These are phyloP conservation scores for Candida anutae DNA, from an alignment of 1,139 yeast species.

Conservation along the genomic window DNA sequence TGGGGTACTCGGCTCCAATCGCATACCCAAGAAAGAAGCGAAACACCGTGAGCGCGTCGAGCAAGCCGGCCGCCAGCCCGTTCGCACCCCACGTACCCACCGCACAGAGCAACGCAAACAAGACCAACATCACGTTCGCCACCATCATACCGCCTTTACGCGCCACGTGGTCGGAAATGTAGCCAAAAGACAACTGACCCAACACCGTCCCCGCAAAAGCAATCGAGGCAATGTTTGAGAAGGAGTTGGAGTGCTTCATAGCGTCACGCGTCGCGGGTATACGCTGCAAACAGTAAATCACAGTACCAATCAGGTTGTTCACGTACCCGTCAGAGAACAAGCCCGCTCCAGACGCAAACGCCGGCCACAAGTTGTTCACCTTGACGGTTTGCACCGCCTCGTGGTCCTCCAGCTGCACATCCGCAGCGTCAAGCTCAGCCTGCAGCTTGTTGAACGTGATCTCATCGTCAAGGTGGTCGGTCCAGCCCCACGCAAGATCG, in stretches of 20 bases:
- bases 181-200: slow-evolving; percentile 41
- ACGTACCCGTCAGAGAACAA: slow-evolving; percentile 48
- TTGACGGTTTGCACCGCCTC: slow-evolving; percentile 15
- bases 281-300: slow-evolving; percentile 28
- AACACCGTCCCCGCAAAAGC: slow-evolving; percentile 43
- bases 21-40: slow-evolving; percentile 85
- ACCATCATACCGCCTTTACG: slow-evolving; percentile 41
- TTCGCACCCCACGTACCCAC: slow-evolving; percentile 69
- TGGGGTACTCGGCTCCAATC: slow-evolving; percentile 86
- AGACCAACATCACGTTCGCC: slow-evolving; percentile 36
- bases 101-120: slow-evolving; percentile 62
- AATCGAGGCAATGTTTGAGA: slow-evolving; percentile 42
- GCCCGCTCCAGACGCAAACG: slow-evolving; percentile 35
- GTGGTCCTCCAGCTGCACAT: slow-evolving; percentile 15
- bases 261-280: slow-evolving; percentile 17
- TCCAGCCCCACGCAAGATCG: slow-evolving; percentile 34
- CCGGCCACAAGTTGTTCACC: slow-evolving; percentile 19
- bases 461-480: slow-evolving; percentile 25
- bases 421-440: slow-evolving; percentile 10
- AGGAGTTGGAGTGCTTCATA: slow-evolving; percentile 25
- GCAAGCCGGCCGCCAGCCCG: slow-evolving; percentile 51
- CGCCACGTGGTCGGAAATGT: slow-evolving; percentile 38
- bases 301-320: slow-evolving; percentile 44
- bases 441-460: slow-evolving; percentile 25
- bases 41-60: slow-evolving; percentile 75